Conservation (phyloP, 2,329 filamentous ascomycete species). For the Fusarium metavorans region DNA sequence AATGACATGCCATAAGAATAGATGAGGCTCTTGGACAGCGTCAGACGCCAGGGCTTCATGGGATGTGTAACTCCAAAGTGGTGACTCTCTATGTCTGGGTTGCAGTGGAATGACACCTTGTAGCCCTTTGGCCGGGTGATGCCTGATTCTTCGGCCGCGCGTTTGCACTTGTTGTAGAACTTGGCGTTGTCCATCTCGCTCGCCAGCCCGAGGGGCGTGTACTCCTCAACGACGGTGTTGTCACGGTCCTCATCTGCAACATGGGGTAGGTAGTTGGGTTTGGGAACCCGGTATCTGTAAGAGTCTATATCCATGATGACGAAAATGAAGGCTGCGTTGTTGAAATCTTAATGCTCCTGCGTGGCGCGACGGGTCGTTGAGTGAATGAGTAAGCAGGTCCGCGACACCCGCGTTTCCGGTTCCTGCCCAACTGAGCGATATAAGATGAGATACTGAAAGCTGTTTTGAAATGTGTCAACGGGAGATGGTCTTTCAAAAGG, state of each 20-base stretch:
- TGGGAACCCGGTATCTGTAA: conserved; percentile 67
- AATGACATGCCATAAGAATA: conserved; percentile 96
- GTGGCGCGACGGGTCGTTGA: conserved; percentile 14
- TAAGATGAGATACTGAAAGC: background rate
- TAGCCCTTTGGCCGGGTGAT: conserved; percentile 87
- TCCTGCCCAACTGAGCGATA: background rate
- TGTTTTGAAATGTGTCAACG: background rate
- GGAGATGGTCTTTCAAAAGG: background rate
- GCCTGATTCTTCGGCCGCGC: conserved; percentile 70
- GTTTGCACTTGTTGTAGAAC: conserved; percentile 69
- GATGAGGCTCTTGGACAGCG: conserved; percentile 93
- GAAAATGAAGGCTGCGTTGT: conserved; percentile 5
- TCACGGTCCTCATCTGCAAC: conserved; percentile 64
- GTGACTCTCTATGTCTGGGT: conserved; percentile 93
- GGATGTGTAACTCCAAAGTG: conserved; percentile 97
- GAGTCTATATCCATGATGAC: conserved; percentile 55
- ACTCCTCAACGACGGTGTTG: conserved; percentile 64
- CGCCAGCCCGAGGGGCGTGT: conserved; percentile 62
- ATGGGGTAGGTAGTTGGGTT: conserved; percentile 71
- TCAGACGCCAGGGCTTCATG: conserved; percentile 99
- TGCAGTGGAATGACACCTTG: conserved; percentile 95
- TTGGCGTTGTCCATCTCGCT: conserved; percentile 67
- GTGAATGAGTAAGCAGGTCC: conserved; percentile 23
- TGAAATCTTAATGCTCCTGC: conserved; percentile 2
- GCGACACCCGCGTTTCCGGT: background rate